Evolutionary conservation across 2,329 filamentous ascomycete genomes (phyloP).

Genomic region (Trichoderma sp.): DNA sequence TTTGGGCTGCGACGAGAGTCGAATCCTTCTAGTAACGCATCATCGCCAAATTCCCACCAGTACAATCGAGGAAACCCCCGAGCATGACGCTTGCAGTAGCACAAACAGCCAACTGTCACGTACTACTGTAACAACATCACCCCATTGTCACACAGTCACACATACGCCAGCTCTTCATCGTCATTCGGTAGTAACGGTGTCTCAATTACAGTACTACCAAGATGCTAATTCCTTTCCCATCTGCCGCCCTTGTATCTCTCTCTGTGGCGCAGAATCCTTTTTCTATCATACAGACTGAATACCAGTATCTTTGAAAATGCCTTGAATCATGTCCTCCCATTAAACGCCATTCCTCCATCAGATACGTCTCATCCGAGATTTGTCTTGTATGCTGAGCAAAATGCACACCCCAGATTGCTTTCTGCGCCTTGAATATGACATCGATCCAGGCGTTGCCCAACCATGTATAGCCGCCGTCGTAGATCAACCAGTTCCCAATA

Average conservation of each 20-base stretch:
- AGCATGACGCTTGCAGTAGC: not conserved
- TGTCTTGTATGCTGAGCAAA: slow-evolving; percentile 12
- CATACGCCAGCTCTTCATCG: not conserved
- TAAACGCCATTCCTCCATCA: slow-evolving; percentile 8
- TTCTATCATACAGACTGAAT: not conserved
- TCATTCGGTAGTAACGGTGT: not conserved
- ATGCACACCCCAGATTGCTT: not conserved
- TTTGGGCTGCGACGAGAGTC: not conserved
- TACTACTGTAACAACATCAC: not conserved
- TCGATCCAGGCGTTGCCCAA: not conserved
- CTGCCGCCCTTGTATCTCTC: not conserved
- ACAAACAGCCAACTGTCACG: not conserved
- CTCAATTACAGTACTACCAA: not conserved
- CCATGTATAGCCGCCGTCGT: not conserved
- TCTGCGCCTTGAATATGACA: not conserved
- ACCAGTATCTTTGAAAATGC: slow-evolving; percentile 15
- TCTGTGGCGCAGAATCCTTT: not conserved
- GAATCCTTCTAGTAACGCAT: not conserved
- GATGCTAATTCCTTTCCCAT: not conserved
- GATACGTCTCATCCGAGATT: not conserved
- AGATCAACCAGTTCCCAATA: not conserved
- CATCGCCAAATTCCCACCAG: not conserved
- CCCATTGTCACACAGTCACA: not conserved
- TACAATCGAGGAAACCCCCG: not conserved
- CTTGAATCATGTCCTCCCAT: not conserved